Evolutionary conservation across 345 rosid species (phyloP).

Genomic region (Gynandropsis gynandra): DNA sequence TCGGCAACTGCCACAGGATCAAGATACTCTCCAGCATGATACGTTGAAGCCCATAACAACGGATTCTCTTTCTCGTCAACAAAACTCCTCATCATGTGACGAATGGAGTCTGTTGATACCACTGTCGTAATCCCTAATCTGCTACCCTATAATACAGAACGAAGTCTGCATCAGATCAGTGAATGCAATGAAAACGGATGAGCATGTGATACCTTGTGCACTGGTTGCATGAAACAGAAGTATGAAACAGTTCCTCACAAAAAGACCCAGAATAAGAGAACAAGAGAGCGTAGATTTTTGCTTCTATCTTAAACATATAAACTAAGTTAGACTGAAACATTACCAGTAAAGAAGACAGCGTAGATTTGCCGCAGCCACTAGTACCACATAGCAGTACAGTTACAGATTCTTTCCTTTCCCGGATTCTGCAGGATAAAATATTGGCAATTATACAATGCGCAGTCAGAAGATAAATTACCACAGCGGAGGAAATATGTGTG

Average conservation of each 20-base stretch:
- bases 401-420: constrained; percentile 95
- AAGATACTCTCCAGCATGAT: constrained; percentile 92
- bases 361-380: constrained; percentile 99
- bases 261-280: constrained; percentile 13
- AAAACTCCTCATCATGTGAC: constrained; percentile 99
- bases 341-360: constrained; percentile 99
- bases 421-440: constrained; percentile 55
- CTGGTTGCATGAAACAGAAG: too few species aligned
- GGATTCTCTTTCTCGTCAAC: constrained; percentile 89
- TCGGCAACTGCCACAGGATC: constrained; percentile 92
- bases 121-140: constrained; percentile 94
- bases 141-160: constrained; percentile 35
- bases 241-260: constrained; percentile 5
- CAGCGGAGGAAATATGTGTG: background rate
- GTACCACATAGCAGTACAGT: constrained; percentile 97
- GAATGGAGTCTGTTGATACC: constrained; percentile 86
- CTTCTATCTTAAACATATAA: constrained; percentile 27
- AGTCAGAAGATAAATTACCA: background rate
- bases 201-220: too few species aligned
- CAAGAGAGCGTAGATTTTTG: constrained; percentile 35
- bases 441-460: background rate
- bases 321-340: background rate
- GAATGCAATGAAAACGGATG: background rate
- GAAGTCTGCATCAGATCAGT: background rate
- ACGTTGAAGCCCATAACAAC: constrained; percentile 97